Evolutionary conservation across 1,284 basidiomycete genomes (phyloP).

Genomic region (Boletellus deceptivus): DNA sequence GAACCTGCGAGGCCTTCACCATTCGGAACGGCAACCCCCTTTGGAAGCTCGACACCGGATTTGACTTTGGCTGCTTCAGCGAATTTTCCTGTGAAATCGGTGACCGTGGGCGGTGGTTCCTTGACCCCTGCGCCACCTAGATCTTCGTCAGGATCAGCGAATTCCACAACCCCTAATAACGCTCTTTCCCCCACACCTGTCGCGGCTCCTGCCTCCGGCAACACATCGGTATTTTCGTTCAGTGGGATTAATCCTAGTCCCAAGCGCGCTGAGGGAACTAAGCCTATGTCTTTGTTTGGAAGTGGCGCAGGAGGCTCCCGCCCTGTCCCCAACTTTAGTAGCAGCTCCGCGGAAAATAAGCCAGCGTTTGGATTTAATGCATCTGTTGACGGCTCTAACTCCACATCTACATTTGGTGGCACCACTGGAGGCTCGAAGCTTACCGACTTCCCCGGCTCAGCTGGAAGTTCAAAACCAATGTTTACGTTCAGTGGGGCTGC

Average conservation of each 20-base stretch:
- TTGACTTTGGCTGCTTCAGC: conserved; percentile 2
- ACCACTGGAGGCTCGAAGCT: conserved; percentile 9
- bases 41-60: conserved; percentile 13
- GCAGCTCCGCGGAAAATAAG: conserved; percentile 11
- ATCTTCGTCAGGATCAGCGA: conserved; percentile 3
- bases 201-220: conserved; percentile 8
- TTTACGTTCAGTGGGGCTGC: conserved; percentile 1
- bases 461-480: conserved; percentile 1
- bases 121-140: conserved; percentile 10
- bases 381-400: conserved; percentile 6
- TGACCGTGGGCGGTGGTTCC: background rate
- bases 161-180: conserved; percentile 1
- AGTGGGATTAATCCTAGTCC: conserved; percentile 14
- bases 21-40: conserved; percentile 14
- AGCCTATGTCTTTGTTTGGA: conserved; percentile 19
- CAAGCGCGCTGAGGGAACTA: conserved; percentile 19
- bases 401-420: conserved; percentile 10
- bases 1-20: conserved; percentile 17
- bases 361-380: conserved; percentile 20
- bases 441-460: conserved; percentile 6
- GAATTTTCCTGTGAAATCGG: conserved; percentile 15
- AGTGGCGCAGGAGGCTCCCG: background rate
- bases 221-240: conserved; percentile 20
- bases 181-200: conserved; percentile 11
- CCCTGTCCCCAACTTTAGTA: conserved; percentile 6